A percentile compares a stretch with the other conserved stretches of the same genome.
These are phyloP conservation scores for Coffea humblotiana DNA, from an alignment of 305 asterid genomes.

Conservation along the genomic window DNA sequence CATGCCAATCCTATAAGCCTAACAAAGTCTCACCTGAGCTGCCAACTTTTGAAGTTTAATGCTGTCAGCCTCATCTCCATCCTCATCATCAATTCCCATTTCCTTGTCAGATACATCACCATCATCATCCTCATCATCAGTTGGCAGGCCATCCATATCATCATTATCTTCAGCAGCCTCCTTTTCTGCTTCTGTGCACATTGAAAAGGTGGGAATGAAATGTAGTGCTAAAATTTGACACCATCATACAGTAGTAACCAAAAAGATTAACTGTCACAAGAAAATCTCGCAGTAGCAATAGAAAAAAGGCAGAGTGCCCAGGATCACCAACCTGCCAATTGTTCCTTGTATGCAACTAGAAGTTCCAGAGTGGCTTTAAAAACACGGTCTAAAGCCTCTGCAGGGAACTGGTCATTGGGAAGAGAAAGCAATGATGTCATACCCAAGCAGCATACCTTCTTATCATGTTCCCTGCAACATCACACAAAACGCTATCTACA, in stretches of 20 bases:
- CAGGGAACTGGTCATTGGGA: constrained; percentile 85
- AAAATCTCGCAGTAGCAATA: neutral
- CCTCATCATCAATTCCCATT: constrained; percentile 90
- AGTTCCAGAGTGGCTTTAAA: constrained; percentile 89
- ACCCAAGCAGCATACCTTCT: constrained; percentile 95
- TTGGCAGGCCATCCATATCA: constrained; percentile 69
- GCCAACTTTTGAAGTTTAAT: constrained; percentile 72
- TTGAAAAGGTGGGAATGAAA: constrained; percentile 1
- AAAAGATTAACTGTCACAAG: neutral
- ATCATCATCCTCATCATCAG: constrained; percentile 68
- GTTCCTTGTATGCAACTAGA: constrained; percentile 97
- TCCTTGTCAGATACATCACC: constrained; percentile 78
- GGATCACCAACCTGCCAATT: constrained; percentile 73
- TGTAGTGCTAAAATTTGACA: neutral
- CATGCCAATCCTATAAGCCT: neutral
- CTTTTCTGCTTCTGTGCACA: constrained; percentile 68
- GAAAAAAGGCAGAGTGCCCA: neutral
- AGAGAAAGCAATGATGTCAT: constrained; percentile 91
- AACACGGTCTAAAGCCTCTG: constrained; percentile 87
- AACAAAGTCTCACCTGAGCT: constrained; percentile 60
- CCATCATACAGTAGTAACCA: neutral
- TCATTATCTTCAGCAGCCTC: constrained; percentile 74
- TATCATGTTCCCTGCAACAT: constrained; percentile 81
- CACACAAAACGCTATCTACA: neutral
- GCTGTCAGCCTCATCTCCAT: constrained; percentile 82